A percentile compares a stretch with the other conserved stretches of the same genome.
These are phyloP conservation scores for Beauveria medogensis DNA, from an alignment of 2,329 filamentous ascomycete species.

Conservation along the genomic window DNA sequence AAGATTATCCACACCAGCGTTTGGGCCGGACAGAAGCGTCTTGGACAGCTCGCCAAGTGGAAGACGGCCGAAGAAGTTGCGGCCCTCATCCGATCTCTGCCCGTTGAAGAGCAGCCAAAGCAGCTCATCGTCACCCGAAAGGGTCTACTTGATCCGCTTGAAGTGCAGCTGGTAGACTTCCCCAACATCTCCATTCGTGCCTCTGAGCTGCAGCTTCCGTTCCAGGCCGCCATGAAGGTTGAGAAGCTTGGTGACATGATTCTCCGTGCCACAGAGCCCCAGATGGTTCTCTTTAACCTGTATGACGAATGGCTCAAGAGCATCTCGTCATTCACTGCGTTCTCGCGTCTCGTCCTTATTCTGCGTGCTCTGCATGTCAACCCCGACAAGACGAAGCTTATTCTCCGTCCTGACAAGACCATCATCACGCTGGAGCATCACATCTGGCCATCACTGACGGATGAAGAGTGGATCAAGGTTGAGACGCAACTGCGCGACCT, in stretches of 20 bases:
- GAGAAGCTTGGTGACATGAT: constrained; percentile 99
- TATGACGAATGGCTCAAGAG: constrained; percentile 99
- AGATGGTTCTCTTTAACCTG: constrained; percentile 98
- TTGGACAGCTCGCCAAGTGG: constrained; percentile 97
- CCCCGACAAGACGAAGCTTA: constrained; percentile 94
- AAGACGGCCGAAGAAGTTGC: constrained; percentile 99
- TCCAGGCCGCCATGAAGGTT: constrained; percentile 99
- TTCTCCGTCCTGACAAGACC: constrained; percentile 91
- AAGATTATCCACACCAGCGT: constrained; percentile 99
- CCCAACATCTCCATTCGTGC: constrained; percentile 98
- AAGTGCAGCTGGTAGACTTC: constrained; percentile 96
- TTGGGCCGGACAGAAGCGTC: constrained; percentile 98
- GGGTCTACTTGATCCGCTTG: constrained; percentile 90
- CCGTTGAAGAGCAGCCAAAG: constrained; percentile 96
- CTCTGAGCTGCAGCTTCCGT: constrained; percentile 91
- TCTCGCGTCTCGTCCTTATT: constrained; percentile 90
- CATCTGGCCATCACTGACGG: constrained; percentile 90
- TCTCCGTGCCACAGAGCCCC: constrained; percentile 91
- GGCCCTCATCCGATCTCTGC: constrained; percentile 87
- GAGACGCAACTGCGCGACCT: constrained; percentile 92
- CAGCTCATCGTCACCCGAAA: constrained; percentile 97
- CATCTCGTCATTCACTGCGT: constrained; percentile 96
- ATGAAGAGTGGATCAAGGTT: constrained; percentile 99
- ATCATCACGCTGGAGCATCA: constrained; percentile 98
- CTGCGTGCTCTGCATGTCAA: constrained; percentile 94